Base-by-base conservation (phyloP, 2,329 filamentous ascomycete species). In the Coleophoma eucalyptorum region DNA sequence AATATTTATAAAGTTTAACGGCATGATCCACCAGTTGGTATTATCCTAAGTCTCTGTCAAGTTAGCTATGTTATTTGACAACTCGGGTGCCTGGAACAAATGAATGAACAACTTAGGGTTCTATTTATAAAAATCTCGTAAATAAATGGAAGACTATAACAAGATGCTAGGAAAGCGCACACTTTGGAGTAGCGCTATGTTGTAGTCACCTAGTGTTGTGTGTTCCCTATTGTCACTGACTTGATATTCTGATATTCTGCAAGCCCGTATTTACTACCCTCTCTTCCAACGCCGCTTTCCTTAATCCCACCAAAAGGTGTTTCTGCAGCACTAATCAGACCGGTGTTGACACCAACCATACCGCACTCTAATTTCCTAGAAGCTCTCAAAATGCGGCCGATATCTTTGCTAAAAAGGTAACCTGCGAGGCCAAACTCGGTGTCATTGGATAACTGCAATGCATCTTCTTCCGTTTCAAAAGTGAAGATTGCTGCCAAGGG, bases 241-340 rank as follows among this genome's bases (percentile, higher is more conserved):
- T 93, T 93, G 57, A 86, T 87, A 40, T 81, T 71, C 64, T 86
- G 77, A 65, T 90, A 93, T 70, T 93, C 89, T 13, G 84, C 81
- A 55, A 91, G 83, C 15, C 89, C 89, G 53, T 91, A 88, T 66
- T 83, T 80, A 56, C 85, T 87, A 8, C 89, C 89, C 68, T 94
- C 90, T 42, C 87, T 75, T 2, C 89, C 89, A 60, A 91, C 91
- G 1, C 89, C 89, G 60, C 84, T 89, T 71, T 91, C 77, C 72
- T 94, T 94, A 43, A 94, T 84, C 58, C 89, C 89, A 15, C 89
- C 89, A 64, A 94, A 94, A n/a, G 80, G 80, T 49, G 78, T 67
- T 0, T 78, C 78, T 12, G 75, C 70, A 58, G 77, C 75, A 55
- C 84, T 84, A 59, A 84, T 82, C 5, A 49, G 57, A 70, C 78